Conservation (phyloP, 2,329 filamentous ascomycete species). For the Paraphoma sp. region DNA sequence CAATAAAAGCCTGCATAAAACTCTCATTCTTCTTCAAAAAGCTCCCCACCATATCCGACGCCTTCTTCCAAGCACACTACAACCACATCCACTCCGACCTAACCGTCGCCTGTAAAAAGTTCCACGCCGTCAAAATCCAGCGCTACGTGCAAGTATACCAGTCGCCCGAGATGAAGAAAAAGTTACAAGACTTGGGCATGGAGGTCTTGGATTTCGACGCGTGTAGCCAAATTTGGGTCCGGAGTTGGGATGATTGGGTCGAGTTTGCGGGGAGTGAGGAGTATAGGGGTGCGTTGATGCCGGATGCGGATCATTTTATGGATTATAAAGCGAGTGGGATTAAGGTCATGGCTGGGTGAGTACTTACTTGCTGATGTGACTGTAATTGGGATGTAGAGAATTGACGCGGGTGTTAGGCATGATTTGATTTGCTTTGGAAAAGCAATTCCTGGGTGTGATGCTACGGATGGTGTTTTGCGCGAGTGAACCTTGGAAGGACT, state of each 20-base stretch:
- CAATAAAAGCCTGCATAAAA: slow-evolving; percentile 32
- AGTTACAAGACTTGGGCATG: slow-evolving; percentile 26
- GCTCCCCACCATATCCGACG: slow-evolving; percentile 35
- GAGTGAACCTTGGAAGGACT: neutral
- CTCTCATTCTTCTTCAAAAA: slow-evolving; percentile 42
- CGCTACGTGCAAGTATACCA: slow-evolving; percentile 36
- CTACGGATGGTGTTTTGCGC: slow-evolving; percentile 27
- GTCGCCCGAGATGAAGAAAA: slow-evolving; percentile 29
- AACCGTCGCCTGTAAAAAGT: slow-evolving; percentile 33
- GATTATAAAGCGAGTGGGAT: slow-evolving; percentile 24
- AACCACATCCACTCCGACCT: slow-evolving; percentile 42
- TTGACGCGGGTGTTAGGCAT: slow-evolving; percentile 9
- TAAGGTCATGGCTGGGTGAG: slow-evolving; percentile 35
- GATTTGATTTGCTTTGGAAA: slow-evolving; percentile 34
- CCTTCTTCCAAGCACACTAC: slow-evolving; percentile 43
- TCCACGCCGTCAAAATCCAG: slow-evolving; percentile 34
- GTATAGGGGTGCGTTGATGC: slow-evolving; percentile 26
- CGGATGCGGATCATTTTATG: slow-evolving; percentile 39
- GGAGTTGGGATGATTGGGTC: slow-evolving; percentile 31
- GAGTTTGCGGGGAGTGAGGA: slow-evolving; percentile 26
- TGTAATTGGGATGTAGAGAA: slow-evolving; percentile 1
- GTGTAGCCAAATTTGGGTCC: slow-evolving; percentile 32
- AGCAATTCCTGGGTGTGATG: slow-evolving; percentile 30
- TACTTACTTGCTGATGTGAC: too few relatives aligned
- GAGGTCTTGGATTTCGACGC: slow-evolving; percentile 34